These are phyloP conservation scores for Agaricus subrufescens DNA, from an alignment of 768 basidiomycete genomes.

Conservation along the genomic window DNA sequence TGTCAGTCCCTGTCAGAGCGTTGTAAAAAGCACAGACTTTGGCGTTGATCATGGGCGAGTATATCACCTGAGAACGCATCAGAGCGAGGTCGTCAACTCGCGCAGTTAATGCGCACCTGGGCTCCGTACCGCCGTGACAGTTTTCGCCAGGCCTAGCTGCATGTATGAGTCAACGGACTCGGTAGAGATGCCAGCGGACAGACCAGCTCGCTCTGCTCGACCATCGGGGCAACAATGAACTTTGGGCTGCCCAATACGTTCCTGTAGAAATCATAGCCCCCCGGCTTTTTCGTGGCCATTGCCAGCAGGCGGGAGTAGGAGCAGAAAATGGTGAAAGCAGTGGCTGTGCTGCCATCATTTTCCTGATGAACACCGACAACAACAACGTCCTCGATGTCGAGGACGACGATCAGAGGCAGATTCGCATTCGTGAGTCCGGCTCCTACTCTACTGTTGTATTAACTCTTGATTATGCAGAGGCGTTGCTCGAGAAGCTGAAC, in stretches of 20 bases:
- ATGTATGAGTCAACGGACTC: neutral
- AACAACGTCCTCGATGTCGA: constrained; percentile 11
- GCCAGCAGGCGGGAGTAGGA: constrained; percentile 2
- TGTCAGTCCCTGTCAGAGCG: neutral
- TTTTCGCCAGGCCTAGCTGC: constrained; percentile 77
- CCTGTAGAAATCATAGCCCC: constrained; percentile 81
- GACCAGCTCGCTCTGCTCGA: constrained; percentile 95
- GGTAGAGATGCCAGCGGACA: constrained; percentile 23
- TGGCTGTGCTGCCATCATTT: constrained; percentile 11
- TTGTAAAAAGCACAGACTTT: constrained; percentile 42
- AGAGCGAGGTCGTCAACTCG: neutral
- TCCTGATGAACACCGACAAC: constrained; percentile 4
- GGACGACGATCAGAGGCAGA: constrained; percentile 13
- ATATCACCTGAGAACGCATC: constrained; percentile 54
- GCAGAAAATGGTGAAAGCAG: constrained; percentile 8
- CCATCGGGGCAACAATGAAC: constrained; percentile 95
- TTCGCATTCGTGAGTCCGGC: constrained; percentile 12
- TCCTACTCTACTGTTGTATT: neutral
- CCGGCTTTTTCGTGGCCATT: constrained; percentile 35
- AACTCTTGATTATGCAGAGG: constrained; percentile 22
- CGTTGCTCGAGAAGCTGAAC: constrained; percentile 37
- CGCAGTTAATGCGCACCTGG: constrained; percentile 44
- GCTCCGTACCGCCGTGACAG: constrained; percentile 81
- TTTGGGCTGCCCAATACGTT: constrained; percentile 80
- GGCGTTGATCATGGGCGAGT: constrained; percentile 98